These are phyloP conservation scores for Protea cynaroides DNA, from an alignment of 164 flowering plant genomes.

Conservation along the genomic window DNA sequence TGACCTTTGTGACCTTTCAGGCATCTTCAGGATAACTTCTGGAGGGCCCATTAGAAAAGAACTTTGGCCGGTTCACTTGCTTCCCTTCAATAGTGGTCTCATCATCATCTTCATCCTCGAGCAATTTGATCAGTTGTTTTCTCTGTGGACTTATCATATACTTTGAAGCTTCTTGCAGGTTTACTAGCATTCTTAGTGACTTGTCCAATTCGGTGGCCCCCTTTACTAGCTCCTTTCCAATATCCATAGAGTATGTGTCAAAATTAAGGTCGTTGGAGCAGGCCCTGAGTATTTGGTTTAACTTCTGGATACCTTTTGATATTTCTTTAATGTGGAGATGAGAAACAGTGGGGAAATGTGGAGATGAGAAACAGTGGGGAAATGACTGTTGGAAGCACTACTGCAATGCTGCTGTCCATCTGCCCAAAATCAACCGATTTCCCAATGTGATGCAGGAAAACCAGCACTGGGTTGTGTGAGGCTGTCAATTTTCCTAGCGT, in stretches of 20 bases:
- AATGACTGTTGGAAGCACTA: conserved; percentile 19
- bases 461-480: conserved; percentile 28
- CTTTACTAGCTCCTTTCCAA: conserved; percentile 66
- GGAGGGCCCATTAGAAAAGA: conserved; percentile 61
- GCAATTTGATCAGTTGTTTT: conserved; percentile 43
- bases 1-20: conserved; percentile 20
- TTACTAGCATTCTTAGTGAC: conserved; percentile 65
- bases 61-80: conserved; percentile 42
- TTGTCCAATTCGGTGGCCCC: conserved; percentile 80
- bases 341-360: conserved; percentile 46
- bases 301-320: conserved; percentile 66
- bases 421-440: conserved; percentile 25
- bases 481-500: conserved; percentile 32
- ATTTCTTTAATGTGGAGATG: conserved; percentile 56
- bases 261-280: conserved; percentile 46
- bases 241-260: conserved; percentile 48
- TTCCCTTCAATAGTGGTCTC: conserved; percentile 9
- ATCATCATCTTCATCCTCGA: conserved; percentile 57
- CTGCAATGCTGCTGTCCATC: conserved; percentile 27
- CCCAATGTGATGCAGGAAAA: conserved; percentile 38
- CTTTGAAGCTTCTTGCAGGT: conserved; percentile 70
- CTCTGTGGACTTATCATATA: conserved; percentile 30
- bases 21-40: conserved; percentile 22
- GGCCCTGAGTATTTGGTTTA: conserved; percentile 65
- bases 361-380: conserved; percentile 38